Percentiles rank a stretch among this genome's conserved stretches.
phyloP scores from a whole-genome alignment of 2,329 filamentous ascomycete species.

The Pseudogymnoascus verrucosus region DNA sequence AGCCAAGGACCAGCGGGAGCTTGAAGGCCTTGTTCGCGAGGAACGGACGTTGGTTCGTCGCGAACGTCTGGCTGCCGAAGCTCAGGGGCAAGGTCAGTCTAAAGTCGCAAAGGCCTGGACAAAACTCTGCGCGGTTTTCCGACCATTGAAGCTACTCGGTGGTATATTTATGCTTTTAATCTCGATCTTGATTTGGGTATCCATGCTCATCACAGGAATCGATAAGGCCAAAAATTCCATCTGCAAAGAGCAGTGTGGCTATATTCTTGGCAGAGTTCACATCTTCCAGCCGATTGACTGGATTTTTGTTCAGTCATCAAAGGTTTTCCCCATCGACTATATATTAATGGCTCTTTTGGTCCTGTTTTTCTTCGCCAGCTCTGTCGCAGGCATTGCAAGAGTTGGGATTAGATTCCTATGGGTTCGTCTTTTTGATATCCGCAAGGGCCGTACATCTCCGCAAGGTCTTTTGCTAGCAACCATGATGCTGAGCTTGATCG shows the following conservation, averaged over 20 bases:
- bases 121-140: constrained; percentile 72
- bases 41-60: constrained; percentile 87
- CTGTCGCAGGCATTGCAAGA: constrained; percentile 75
- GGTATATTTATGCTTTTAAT: constrained; percentile 71
- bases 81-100: constrained; percentile 67
- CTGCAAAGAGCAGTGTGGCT: constrained; percentile 85
- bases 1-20: constrained; percentile 77
- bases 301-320: constrained; percentile 72
- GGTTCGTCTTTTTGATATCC: constrained; percentile 86
- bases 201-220: constrained; percentile 90
- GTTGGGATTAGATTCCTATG: constrained; percentile 95
- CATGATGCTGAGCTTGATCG: constrained; percentile 81
- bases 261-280: constrained; percentile 78
- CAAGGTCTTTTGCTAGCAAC: constrained; percentile 89
- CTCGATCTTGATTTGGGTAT: constrained; percentile 70
- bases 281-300: constrained; percentile 95
- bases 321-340: constrained; percentile 87
- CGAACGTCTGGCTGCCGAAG: constrained; percentile 78
- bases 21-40: constrained; percentile 79
- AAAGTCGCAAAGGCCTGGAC: constrained; percentile 68
- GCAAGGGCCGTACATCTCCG: constrained; percentile 79
- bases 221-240: constrained; percentile 95
- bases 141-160: constrained; percentile 80
- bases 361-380: constrained; percentile 80
- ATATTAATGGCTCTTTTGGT: constrained; percentile 78